These are phyloP conservation scores for Scleroderma bovista DNA, from an alignment of 768 basidiomycete species.

Conservation along the genomic window DNA sequence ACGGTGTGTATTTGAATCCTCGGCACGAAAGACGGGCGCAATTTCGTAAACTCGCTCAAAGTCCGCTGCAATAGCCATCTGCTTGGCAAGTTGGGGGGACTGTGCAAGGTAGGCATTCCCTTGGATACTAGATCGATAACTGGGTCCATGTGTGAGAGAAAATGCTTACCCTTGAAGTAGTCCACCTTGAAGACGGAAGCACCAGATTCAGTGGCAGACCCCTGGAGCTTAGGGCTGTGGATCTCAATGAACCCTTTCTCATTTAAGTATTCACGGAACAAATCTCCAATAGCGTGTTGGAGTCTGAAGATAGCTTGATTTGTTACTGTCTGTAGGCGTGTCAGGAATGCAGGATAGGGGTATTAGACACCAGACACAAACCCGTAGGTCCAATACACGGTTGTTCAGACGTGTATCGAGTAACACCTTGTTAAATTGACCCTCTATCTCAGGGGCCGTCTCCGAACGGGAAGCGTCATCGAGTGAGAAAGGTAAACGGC, in stretches of 20 bases:
- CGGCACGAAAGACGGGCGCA: constrained; percentile 94
- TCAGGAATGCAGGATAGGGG: constrained; percentile 4
- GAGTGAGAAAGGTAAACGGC: constrained; percentile 80
- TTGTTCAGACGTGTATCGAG: constrained; percentile 94
- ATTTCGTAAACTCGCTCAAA: constrained; percentile 99
- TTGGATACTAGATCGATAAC: constrained; percentile 24
- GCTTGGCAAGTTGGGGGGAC: constrained; percentile 95
- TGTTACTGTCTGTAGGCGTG: constrained; percentile 65
- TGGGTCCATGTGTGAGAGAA: background rate
- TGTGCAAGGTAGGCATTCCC: constrained; percentile 92
- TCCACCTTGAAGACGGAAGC: constrained; percentile 96
- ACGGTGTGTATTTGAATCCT: constrained; percentile 94
- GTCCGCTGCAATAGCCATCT: constrained; percentile 99
- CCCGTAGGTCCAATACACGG: constrained; percentile 89
- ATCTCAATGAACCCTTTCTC: constrained; percentile 84
- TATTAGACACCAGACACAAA: constrained; percentile 31
- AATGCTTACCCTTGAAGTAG: constrained; percentile 82
- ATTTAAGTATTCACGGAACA: constrained; percentile 82
- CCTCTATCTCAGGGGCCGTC: constrained; percentile 53
- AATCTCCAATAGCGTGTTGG: constrained; percentile 80
- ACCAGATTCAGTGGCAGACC: constrained; percentile 94
- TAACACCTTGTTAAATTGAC: constrained; percentile 74
- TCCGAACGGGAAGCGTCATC: constrained; percentile 91
- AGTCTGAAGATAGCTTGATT: constrained; percentile 95
- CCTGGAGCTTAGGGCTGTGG: constrained; percentile 95